Conservation (phyloP, 805 yeast genomes). For the Zygosaccharomyces rouxii region DNA sequence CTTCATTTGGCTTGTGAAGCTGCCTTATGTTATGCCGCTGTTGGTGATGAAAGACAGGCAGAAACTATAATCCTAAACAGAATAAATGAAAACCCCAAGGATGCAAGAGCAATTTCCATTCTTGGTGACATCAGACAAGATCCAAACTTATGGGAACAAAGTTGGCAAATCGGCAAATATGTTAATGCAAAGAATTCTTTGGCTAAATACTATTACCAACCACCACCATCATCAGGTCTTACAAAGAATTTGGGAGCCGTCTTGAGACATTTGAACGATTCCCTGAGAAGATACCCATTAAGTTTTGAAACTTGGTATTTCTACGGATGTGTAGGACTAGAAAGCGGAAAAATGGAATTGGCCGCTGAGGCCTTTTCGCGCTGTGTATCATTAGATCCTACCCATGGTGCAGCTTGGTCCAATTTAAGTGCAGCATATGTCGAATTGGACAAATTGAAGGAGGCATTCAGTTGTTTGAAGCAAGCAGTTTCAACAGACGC, state of each 20-base stretch:
- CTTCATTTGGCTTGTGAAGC: constrained; percentile 72
- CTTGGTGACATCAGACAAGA: constrained; percentile 81
- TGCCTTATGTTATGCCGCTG: constrained; percentile 86
- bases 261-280: constrained; percentile 66
- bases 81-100: constrained; percentile 55
- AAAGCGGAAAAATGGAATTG: constrained; percentile 59
- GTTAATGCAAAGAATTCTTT: constrained; percentile 82
- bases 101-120: constrained; percentile 78
- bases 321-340: constrained; percentile 87
- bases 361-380: constrained; percentile 92
- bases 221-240: constrained; percentile 53
- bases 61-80: constrained; percentile 52
- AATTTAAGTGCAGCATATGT: constrained; percentile 80
- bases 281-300: constrained; percentile 67
- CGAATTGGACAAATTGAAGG: constrained; percentile 57
- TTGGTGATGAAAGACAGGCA: constrained; percentile 69
- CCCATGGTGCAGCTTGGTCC: constrained; percentile 83
- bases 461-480: constrained; percentile 81
- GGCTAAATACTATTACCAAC: constrained; percentile 64
- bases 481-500: constrained; percentile 72
- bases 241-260: constrained; percentile 50
- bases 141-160: constrained; percentile 70
- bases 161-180: constrained; percentile 84
- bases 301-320: constrained; percentile 82
- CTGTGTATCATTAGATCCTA: constrained; percentile 80